Percentiles rank a stretch among this genome's conserved stretches.
Evolutionary conservation across 495 filamentous ascomycete species (phyloP).

Genomic region (Bacidia gigantensis): DNA sequence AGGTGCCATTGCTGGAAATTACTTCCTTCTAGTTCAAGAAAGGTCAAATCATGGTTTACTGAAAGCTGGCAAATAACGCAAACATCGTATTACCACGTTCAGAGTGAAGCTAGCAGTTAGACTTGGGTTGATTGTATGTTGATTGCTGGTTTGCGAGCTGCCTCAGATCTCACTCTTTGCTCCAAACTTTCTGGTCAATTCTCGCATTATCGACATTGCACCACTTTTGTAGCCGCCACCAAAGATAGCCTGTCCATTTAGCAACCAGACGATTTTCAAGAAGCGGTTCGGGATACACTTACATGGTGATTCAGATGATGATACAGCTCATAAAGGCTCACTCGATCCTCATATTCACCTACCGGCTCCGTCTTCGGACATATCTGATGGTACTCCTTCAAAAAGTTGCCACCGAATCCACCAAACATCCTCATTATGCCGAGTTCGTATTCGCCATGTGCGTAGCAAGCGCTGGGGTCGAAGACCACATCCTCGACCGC

Average conservation of each 20-base stretch:
- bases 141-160: no score
- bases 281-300: slow-evolving; percentile 1
- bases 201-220: slow-evolving; percentile 62
- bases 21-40: no score
- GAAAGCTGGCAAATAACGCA: no score
- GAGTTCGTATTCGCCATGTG: slow-evolving; percentile 78
- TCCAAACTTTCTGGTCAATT: slow-evolving; percentile 55
- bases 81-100: no score
- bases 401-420: slow-evolving; percentile 66
- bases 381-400: slow-evolving; percentile 59
- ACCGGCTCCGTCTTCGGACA: slow-evolving; percentile 69
- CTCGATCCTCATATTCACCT: slow-evolving; percentile 71
- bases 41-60: no score
- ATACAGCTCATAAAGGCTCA: slow-evolving; percentile 69
- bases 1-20: no score
- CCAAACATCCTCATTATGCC: slow-evolving; percentile 97
- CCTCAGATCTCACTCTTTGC: slow-evolving; percentile 9
- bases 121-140: no score
- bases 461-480: slow-evolving; percentile 68
- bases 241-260: slow-evolving; percentile 47
- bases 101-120: no score
- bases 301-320: slow-evolving; percentile 78
- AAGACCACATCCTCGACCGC: slow-evolving; percentile 66
- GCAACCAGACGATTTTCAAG: background rate
- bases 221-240: slow-evolving; percentile 60